Evolutionary conservation across 768 basidiomycete genomes (phyloP).

Genomic region (Cystobasidium onofrii): DNA sequence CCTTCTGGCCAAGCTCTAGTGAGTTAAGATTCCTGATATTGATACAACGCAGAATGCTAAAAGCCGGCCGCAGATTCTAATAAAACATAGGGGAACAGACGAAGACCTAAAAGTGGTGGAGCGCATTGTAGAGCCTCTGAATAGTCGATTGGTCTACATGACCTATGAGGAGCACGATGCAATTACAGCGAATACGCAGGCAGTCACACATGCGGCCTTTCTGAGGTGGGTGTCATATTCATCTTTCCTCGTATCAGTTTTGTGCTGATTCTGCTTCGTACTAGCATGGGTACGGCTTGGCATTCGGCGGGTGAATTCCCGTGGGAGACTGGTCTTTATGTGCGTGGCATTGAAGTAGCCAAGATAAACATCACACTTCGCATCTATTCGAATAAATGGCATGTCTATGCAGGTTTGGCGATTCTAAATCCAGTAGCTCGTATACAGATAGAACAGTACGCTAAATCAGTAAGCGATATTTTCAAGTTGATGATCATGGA

Average conservation of each 20-base stretch:
- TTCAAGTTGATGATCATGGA: slow-evolving; percentile 88
- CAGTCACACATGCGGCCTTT: slow-evolving; percentile 95
- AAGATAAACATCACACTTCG: slow-evolving; percentile 95
- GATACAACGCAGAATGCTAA: no score
- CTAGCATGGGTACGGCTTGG: slow-evolving; percentile 98
- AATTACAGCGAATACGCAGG: slow-evolving; percentile 96
- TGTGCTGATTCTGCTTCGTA: neutral
- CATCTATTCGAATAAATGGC: slow-evolving; percentile 96
- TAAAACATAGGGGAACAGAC: slow-evolving; percentile 72
- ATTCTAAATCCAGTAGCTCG: slow-evolving; percentile 88
- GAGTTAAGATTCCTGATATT: slow-evolving; percentile 39
- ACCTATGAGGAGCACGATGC: slow-evolving; percentile 94
- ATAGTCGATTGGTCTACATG: slow-evolving; percentile 78
- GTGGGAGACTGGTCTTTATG: slow-evolving; percentile 87
- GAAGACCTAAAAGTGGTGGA: slow-evolving; percentile 69
- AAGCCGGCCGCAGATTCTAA: slow-evolving; percentile 59
- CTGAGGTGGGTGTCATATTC: slow-evolving; percentile 58
- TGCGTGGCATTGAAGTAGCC: slow-evolving; percentile 93
- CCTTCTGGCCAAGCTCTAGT: slow-evolving; percentile 85
- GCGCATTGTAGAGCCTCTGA: slow-evolving; percentile 66
- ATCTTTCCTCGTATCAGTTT: neutral
- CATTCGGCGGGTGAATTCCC: slow-evolving; percentile 66
- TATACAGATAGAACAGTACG: slow-evolving; percentile 82
- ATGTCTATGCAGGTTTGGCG: slow-evolving; percentile 97
- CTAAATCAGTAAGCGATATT: slow-evolving; percentile 71